phyloP scores from a whole-genome alignment of 129 eudicot genomes.

The Flaveria sonorensis region DNA sequence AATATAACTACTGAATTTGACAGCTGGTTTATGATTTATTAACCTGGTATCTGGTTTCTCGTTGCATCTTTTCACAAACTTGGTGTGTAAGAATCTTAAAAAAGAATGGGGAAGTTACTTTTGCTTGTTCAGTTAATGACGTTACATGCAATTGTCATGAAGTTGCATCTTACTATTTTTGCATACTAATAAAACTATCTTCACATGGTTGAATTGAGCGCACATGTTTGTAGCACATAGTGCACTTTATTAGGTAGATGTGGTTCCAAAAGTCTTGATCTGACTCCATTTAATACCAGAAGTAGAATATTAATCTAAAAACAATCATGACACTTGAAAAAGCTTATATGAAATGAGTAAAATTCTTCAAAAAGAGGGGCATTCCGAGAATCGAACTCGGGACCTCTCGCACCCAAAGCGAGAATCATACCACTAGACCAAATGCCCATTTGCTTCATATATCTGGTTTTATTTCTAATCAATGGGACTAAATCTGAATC shows the following conservation, averaged over 20 bases:
- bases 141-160: background rate
- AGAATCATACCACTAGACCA: conserved; percentile 99
- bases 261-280: too few relatives aligned
- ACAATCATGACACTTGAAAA: too few relatives aligned
- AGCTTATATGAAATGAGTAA: too few relatives aligned
- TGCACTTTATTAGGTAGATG: too few relatives aligned
- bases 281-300: too few relatives aligned
- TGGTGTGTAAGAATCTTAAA: background rate
- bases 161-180: background rate
- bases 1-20: too few relatives aligned
- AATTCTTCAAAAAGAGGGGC: conserved; percentile 36
- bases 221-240: too few relatives aligned
- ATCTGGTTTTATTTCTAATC: background rate
- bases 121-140: background rate
- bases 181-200: background rate
- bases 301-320: too few relatives aligned
- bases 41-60: background rate
- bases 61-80: background rate
- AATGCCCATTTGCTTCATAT: conserved; percentile 55
- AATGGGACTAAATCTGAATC: background rate
- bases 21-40: background rate
- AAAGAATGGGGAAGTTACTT: background rate
- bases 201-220: too few relatives aligned
- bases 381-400: conserved; percentile 96
- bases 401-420: conserved; percentile 99